Conservation (phyloP, 345 rosid species). For the Gossypioides kirkii region DNA sequence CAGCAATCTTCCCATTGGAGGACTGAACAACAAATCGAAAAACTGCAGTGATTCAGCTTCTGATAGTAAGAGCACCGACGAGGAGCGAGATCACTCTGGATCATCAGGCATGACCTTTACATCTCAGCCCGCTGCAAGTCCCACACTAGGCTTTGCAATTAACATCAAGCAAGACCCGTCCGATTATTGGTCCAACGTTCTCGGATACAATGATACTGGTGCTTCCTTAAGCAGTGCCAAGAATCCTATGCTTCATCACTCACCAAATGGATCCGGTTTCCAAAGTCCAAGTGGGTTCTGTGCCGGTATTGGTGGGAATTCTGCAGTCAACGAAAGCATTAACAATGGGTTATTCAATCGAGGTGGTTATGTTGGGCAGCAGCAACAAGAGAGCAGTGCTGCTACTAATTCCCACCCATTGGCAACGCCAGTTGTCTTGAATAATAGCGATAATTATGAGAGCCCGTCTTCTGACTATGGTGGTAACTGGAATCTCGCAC, state of each 20-base stretch:
- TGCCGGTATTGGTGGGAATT: constrained; percentile 28
- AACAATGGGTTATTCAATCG: constrained; percentile 29
- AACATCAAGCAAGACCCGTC: constrained; percentile 63
- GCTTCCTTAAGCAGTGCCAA: constrained; percentile 4
- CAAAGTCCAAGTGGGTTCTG: constrained; percentile 20
- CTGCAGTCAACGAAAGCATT: constrained; percentile 18
- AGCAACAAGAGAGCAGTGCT: constrained; percentile 20
- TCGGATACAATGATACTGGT: constrained; percentile 34
- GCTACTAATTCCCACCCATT: constrained; percentile 33
- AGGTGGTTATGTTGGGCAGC: constrained; percentile 29
- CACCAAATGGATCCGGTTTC: constrained; percentile 15
- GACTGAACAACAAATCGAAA: constrained; percentile 45
- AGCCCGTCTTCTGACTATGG: constrained; percentile 30
- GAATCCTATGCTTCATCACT: constrained; percentile 19
- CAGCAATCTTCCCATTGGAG: constrained; percentile 82
- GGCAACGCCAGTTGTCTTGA: constrained; percentile 31
- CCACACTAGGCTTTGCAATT: constrained; percentile 46
- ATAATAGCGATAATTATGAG: constrained; percentile 28
- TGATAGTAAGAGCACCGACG: constrained; percentile 40
- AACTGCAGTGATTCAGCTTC: constrained; percentile 41
- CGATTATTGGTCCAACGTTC: constrained; percentile 58
- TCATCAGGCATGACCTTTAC: constrained; percentile 42
- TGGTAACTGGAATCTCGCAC: constrained; percentile 42
- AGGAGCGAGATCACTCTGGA: constrained; percentile 41
- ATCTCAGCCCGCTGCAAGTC: constrained; percentile 28